These are phyloP conservation scores for Xerocomus brunneocitrinus DNA, from an alignment of 768 basidiomycete genomes.

Conservation along the genomic window DNA sequence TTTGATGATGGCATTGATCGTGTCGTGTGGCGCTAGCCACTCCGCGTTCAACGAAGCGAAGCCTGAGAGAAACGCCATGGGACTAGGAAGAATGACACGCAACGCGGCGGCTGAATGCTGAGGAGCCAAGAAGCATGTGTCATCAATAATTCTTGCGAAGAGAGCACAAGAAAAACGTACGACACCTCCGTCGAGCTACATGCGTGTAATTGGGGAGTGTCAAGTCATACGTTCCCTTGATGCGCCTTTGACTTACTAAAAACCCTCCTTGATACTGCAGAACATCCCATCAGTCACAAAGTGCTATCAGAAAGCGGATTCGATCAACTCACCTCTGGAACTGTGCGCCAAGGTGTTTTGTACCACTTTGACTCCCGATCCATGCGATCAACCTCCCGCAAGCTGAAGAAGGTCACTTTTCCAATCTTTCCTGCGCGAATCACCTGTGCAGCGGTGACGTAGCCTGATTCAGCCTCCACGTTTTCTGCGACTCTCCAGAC, in stretches of 20 bases:
- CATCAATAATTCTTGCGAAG: neutral
- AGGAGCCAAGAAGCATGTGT: neutral
- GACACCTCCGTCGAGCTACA: conserved; percentile 74
- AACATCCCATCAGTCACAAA: neutral
- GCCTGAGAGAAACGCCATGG: conserved; percentile 53
- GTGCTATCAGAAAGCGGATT: neutral
- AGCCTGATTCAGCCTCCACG: conserved; percentile 64
- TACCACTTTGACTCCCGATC: conserved; percentile 69
- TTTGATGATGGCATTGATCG: conserved; percentile 55
- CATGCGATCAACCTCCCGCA: conserved; percentile 47
- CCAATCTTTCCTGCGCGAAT: conserved; percentile 66
- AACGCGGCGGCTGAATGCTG: conserved; percentile 68
- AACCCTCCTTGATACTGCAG: conserved; percentile 76
- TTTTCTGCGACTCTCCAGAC: conserved; percentile 84
- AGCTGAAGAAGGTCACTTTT: conserved; percentile 62
- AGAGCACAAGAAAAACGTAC: conserved; percentile 36
- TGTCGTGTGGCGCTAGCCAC: conserved; percentile 76
- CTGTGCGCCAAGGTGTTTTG: conserved; percentile 78
- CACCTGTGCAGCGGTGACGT: conserved; percentile 37
- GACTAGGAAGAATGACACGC: conserved; percentile 51
- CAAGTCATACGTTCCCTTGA: neutral
- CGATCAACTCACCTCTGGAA: conserved; percentile 61
- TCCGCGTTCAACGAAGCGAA: conserved; percentile 66
- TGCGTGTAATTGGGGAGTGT: neutral
- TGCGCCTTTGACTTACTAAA: conserved; percentile 47